Evolutionary conservation across 2,329 filamentous ascomycete genomes (phyloP).

Genomic region (Chalara sp.): DNA sequence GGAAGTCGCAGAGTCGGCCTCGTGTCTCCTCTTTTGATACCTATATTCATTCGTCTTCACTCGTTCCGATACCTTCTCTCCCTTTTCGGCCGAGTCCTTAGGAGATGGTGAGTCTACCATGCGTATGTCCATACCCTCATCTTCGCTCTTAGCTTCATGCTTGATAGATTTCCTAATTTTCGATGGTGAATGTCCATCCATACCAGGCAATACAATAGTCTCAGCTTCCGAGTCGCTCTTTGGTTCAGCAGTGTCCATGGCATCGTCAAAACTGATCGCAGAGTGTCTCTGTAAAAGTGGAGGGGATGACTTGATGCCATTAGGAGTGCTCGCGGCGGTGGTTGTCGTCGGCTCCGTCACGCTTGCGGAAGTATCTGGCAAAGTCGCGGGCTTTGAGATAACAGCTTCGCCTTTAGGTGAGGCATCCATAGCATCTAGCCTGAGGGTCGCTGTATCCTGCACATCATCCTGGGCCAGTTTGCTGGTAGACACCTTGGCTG

Average conservation of each 20-base stretch:
- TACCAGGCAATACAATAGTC: slow-evolving; percentile 62
- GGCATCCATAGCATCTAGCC: slow-evolving; percentile 27
- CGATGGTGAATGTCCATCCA: slow-evolving; percentile 57
- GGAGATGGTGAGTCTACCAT: background rate
- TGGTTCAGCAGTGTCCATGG: slow-evolving; percentile 7
- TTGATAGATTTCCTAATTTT: slow-evolving; percentile 56
- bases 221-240: slow-evolving; percentile 66
- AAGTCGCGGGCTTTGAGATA: slow-evolving; percentile 14
- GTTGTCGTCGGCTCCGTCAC: slow-evolving; percentile 16
- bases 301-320: slow-evolving; percentile 25
- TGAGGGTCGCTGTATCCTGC: slow-evolving; percentile 21
- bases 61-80: background rate
- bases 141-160: slow-evolving; percentile 56
- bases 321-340: slow-evolving; percentile 15
- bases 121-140: slow-evolving; percentile 33
- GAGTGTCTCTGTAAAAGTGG: slow-evolving; percentile 16
- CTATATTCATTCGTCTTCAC: slow-evolving; percentile 5
- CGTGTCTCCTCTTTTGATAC: slow-evolving; percentile 17
- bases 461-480: slow-evolving; percentile 23
- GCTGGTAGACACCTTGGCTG: slow-evolving; percentile 27
- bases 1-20: slow-evolving; percentile 23
- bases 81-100: background rate
- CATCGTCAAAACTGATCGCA: slow-evolving; percentile 16
- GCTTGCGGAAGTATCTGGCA: slow-evolving; percentile 10
- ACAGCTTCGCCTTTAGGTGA: slow-evolving; percentile 18